A percentile compares a stretch with the other conserved stretches of the same genome.
These are phyloP conservation scores for Edaphochlamys debaryana DNA, from an alignment of 139 green algal genomes.

Conservation along the genomic window DNA sequence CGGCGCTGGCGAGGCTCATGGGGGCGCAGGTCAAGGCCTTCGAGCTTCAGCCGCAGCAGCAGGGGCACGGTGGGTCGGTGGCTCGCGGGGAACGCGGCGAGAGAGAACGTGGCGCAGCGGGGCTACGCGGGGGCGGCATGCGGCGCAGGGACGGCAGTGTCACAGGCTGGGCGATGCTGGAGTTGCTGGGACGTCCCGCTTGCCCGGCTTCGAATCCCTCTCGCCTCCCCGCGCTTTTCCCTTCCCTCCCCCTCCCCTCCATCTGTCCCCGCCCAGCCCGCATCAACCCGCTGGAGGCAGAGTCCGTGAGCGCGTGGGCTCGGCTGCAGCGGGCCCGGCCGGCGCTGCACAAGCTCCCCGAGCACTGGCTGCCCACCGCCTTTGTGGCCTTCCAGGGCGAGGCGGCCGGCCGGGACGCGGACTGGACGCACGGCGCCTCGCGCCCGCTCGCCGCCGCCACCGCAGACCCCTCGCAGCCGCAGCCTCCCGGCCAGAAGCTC, in stretches of 20 bases:
- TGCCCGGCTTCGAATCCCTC: no score
- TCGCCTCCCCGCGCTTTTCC: no score
- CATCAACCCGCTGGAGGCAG: conserved; percentile 36
- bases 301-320: conserved; percentile 18
- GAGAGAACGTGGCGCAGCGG: no score
- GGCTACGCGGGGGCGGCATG: no score
- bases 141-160: no score
- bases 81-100: no score
- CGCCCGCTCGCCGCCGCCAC: background rate
- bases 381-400: conserved; percentile 31
- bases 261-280: no score
- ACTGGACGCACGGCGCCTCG: background rate
- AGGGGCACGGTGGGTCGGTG: no score
- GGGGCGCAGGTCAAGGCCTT: background rate
- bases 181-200: no score
- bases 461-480: background rate
- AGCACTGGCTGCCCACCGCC: conserved; percentile 1
- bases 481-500: background rate
- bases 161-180: no score
- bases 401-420: background rate
- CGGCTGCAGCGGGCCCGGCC: conserved; percentile 1
- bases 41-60: conserved; percentile 33
- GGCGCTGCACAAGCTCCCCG: conserved; percentile 9
- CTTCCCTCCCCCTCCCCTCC: no score
- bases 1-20: conserved; percentile 31